Evolutionary conservation across 1,139 yeast species (phyloP), one percentile per base, ranked within the genome.

Genomic region (Nakaseomyces delphensis): DNA sequence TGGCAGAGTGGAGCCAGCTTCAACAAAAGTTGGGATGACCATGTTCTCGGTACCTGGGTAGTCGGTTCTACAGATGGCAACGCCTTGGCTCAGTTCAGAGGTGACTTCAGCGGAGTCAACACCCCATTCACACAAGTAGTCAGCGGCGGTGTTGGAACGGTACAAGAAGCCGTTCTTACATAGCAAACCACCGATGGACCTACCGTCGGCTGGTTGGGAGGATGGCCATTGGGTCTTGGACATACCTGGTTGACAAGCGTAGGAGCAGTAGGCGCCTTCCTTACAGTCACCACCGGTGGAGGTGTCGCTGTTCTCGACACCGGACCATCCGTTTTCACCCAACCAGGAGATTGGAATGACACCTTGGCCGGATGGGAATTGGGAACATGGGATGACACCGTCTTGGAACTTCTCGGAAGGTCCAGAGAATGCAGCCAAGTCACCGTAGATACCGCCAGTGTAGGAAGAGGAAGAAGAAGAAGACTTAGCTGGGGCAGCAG

Each of bases 171-270:
- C 89, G 58, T 63, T 63, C 60, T 77, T 69, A 73, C 91, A 82
- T 54, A 65, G 63, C 59, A 82, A 70, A 52, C 91, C 91, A 68
- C 91, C 91, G 48, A 81, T 76, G 39, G 89, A 79, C 48, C 77
- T 77, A 67, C 91, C 91, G 59, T 65, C 71, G 39, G 76, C 51
- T 42, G 89, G 89, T 67, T 82, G 91, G 28, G 62, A 52, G 27
- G 76, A 65, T 43, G 91, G 91, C 86, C 86, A 82, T 68, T 82
- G 91, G 48, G 89, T 81, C 70, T 82, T 82, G 56, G 89, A 81
- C 89, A 81, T 81, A 74, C 91, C 91, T 45, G 89, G 76, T 67
- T 81, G 87, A 68, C 91, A 82, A 51, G 89, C 85, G 61, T 82
- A 82, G 45, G 89, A 82, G 64, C 91, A 82, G 73, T 79, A 80